Evolutionary conservation across 2,329 filamentous ascomycete genomes (phyloP), one percentile per base, ranked within the genome.

Genomic region (Lachnellula arida): DNA sequence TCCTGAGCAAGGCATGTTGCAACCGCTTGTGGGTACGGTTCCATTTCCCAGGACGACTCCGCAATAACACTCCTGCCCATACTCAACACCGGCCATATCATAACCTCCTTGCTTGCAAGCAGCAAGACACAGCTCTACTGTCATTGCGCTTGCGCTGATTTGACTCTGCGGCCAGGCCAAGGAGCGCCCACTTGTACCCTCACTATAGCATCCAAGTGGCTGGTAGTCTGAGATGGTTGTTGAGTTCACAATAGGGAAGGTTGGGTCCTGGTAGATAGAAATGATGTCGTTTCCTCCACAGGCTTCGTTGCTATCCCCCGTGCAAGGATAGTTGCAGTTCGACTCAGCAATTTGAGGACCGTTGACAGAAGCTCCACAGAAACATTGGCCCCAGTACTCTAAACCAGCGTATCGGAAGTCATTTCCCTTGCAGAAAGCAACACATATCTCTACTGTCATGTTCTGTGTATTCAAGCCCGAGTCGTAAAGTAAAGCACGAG

Each of bases 41-140:
- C 60, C 63, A 53, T 69, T 67, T 5, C 64, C 65, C 17, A 75
- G 64, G 2, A 68, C 68, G 44, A 67, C 68, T 51, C 72, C 69
- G 64, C 75, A 78, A 61, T 73, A 74, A 59, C 73, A 75, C 61
- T 75, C 69, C 49, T 67, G 64, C n/a, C 65, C 70, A 57, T 64
- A 69, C 56, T 72, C 68, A 7, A 74, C 60, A 43, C 74, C 75
- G 35, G 74, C 74, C 59, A 73, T 74, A 6, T 49, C 60, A 56
- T 70, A 75, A 6, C 65, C 65, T 9, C 68, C 65, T 49, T 63
- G 64, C 32, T 68, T 72, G 63, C 75, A 74, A 44, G 70, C 66
- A 32, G 64, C 64, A 56, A 76, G 67, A 49, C 73, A 74, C 17
- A 63, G 65, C 34, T 66, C 61, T 14, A 68, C 65, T 6, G 72